Evolutionary conservation across 192 early-diverging fungal species (phyloP).

Genomic region (Rhizoclosmatium globosum): DNA sequence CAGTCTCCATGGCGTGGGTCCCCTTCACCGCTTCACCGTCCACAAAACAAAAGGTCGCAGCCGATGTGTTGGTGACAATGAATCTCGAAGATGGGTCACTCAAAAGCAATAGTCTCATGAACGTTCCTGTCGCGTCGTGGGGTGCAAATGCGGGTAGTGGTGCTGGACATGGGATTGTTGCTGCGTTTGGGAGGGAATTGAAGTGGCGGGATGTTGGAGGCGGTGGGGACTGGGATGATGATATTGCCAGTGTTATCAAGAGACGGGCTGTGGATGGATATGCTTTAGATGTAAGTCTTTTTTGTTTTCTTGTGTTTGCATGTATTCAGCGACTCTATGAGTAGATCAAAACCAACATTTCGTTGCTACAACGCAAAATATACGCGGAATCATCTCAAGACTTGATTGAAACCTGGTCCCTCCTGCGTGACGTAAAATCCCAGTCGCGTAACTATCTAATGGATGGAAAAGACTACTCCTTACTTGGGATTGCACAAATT

Average conservation of each 20-base stretch:
- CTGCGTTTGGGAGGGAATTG: neutral
- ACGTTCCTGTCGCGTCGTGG: neutral
- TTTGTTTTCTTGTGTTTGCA: neutral
- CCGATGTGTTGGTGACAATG: neutral
- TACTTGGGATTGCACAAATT: neutral
- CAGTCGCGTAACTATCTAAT: neutral
- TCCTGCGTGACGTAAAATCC: neutral
- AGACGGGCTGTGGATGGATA: conserved; percentile 80
- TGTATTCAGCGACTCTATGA: neutral
- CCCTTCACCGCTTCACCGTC: neutral
- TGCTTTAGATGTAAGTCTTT: conserved; percentile 70
- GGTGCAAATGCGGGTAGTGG: neutral
- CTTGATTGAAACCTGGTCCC: neutral
- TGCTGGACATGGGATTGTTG: neutral
- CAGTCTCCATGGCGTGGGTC: neutral
- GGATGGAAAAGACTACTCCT: conserved; percentile 3
- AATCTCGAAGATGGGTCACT: neutral
- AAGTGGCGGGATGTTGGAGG: neutral
- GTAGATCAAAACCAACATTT: conserved; percentile 1
- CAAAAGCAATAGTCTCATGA: neutral
- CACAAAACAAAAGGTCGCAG: neutral
- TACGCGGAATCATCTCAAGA: neutral
- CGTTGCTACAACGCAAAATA: conserved; percentile 8
- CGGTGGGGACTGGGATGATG: conserved; percentile 42
- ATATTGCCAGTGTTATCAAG: conserved; percentile 86